These are phyloP conservation scores for Carex scoparia DNA, from an alignment of 176 grass and related monocot species.

Conservation along the genomic window DNA sequence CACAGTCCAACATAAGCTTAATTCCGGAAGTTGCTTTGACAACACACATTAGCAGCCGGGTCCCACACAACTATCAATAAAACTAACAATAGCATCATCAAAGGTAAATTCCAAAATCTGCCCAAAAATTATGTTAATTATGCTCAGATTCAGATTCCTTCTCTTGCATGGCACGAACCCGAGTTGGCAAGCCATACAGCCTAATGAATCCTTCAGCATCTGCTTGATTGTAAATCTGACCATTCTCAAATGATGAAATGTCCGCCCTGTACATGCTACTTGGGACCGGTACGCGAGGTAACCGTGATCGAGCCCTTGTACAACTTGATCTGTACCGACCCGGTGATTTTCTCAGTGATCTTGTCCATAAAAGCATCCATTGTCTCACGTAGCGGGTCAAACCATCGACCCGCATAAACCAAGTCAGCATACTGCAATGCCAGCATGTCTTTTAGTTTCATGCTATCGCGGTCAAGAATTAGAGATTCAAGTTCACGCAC, in stretches of 20 bases:
- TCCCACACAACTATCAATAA: not conserved
- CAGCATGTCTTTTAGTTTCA: slow-evolving; percentile 65
- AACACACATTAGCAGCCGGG: not conserved
- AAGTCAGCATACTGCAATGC: slow-evolving; percentile 86
- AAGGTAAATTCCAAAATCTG: not conserved
- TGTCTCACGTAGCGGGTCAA: slow-evolving; percentile 54
- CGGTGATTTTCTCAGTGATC: slow-evolving; percentile 50
- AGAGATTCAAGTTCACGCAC: slow-evolving; percentile 74
- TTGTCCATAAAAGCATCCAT: slow-evolving; percentile 75
- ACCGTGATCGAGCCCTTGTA: slow-evolving; percentile 70
- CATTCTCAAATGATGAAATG: slow-evolving; percentile 89
- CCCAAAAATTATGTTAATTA: too few species aligned
- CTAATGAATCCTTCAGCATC: slow-evolving; percentile 81
- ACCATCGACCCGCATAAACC: slow-evolving; percentile 87
- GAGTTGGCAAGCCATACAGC: slow-evolving; percentile 66
- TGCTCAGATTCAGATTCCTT: slow-evolving; percentile 35
- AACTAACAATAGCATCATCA: not conserved
- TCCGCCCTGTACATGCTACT: slow-evolving; percentile 89
- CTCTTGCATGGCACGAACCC: slow-evolving; percentile 72
- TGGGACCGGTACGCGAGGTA: slow-evolving; percentile 49
- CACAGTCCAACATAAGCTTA: too few species aligned
- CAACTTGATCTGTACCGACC: slow-evolving; percentile 61
- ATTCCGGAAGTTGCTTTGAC: not conserved
- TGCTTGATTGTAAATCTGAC: slow-evolving; percentile 74
- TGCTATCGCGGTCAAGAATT: slow-evolving; percentile 59